Percentiles rank a stretch among this genome's conserved stretches.
phyloP scores from a whole-genome alignment of 1,139 yeast genomes.

The Geotrichum cucujoidarum region DNA sequence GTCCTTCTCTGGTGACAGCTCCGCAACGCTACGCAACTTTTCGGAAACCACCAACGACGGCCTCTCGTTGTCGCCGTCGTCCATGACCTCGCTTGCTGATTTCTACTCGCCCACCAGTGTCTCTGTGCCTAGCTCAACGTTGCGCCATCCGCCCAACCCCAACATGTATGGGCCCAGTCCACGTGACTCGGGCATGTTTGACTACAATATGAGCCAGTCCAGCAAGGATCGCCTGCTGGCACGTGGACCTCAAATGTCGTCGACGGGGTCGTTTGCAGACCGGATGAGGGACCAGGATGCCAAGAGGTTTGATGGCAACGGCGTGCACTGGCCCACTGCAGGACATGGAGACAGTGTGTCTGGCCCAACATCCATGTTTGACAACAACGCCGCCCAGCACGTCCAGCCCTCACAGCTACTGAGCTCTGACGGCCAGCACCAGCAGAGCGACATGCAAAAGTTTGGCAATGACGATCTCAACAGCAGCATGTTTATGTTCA shows the following conservation, averaged over 20 bases:
- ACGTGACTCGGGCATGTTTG: constrained; percentile 11
- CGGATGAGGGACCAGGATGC: constrained; percentile 1
- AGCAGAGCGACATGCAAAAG: background rate
- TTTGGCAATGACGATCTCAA: constrained; percentile 1
- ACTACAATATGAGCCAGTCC: constrained; percentile 2
- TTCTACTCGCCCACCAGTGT: constrained; percentile 15
- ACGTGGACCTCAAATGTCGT: constrained; percentile 8
- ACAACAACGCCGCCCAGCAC: background rate
- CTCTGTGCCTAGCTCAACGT: constrained; percentile 3
- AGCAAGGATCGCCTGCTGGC: constrained; percentile 3
- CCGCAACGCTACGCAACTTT: constrained; percentile 8
- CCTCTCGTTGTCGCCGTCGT: constrained; percentile 13
- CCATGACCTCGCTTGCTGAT: constrained; percentile 16
- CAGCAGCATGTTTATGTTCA: background rate
- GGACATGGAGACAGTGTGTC: background rate
- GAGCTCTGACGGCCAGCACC: background rate
- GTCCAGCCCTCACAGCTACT: constrained; percentile 16
- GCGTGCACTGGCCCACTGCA: background rate
- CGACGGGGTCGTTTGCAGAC: constrained; percentile 11
- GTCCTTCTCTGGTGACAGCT: constrained; percentile 2
- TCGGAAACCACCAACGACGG: background rate
- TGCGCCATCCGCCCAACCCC: background rate
- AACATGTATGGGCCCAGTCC: constrained; percentile 7
- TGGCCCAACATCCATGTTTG: background rate
- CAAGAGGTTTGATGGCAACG: no score